Base-by-base conservation (phyloP, 371 early-diverging fungal genomes). In the Blakeslea trispora region DNA sequence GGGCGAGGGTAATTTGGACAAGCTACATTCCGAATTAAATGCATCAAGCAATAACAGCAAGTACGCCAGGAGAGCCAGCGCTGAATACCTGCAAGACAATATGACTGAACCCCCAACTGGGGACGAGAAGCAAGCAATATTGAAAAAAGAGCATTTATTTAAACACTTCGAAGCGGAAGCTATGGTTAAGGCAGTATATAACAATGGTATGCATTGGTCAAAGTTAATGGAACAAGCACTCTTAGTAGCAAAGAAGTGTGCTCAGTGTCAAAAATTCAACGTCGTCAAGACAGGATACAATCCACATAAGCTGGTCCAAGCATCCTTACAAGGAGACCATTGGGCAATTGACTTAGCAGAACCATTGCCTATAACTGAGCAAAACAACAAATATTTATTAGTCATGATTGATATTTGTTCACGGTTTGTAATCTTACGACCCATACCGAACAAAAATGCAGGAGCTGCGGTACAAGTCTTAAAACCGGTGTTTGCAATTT, bases 91-190 rank as follows among this genome's bases (percentile, higher is more conserved):
- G 7, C 5, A 3, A 7, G 7, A 7, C 7, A 28, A 28, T 7
- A 28, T 28, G 28, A 3, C 7, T 3, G 28, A 7, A 28, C 5
- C 28, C 7, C 28, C 28, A 5, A 28, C 28, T n/a, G n/a, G n/a
- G 28, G 7, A 28, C 5, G 7, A 28, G 28, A 28, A 28, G 28
- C 28, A 28, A 7, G 28, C 3, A 5, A 7, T 7, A 28, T 28
- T 28, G 7, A 7, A 28, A 7, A 28, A 28, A 28, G 28, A 5
- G 7, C 28, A 28, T 28, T 7, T 28, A 3, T 28, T 53, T 8
- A 59, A 64, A 0, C 61, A 64, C 47, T 60, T 45, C 44, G 64
- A 61, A 28, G 52, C 55, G 14, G 55, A 57, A 23, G 21, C 41
- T 3, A 63, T 64, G 9, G 61, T 61, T 0, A 41, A 48, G 45